Base-by-base conservation (phyloP, 495 filamentous ascomycete species). In the Glutinoglossum americanum region DNA sequence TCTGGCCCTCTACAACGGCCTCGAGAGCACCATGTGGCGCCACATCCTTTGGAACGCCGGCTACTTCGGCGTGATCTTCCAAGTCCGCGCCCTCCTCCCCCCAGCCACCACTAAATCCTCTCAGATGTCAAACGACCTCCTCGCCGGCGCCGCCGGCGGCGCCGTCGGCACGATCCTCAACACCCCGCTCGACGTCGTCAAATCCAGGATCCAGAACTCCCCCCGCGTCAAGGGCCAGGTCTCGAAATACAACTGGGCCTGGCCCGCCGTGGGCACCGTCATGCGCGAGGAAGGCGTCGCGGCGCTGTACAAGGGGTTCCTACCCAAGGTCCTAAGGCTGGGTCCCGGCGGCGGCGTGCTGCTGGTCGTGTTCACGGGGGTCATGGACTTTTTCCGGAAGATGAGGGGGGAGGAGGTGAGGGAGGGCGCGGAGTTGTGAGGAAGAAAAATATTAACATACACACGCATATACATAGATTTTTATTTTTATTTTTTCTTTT, bases 211-310 rank as follows among this genome's bases (percentile, higher is more conserved):
- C 65, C 92, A 98, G 70, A 97, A 97, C 73, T 85, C 76, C 55
- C 73, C 84, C 63, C 89, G 84, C 70, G 73, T 95, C 23, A 67
- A 84, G 48, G 93, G 92, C 19, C 72, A 77, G 54, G 70, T 78
- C 21, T 85, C 83, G 61, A 98, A 97, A 76, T 98, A 98, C 72
- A 95, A 95, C 75, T 98, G 92, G 92, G 93, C 92, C 17, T 93
- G 81, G 76, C 85, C 86, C 35, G 81, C 85, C 45, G 72, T 95
- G 19, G 83, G 75, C 19, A 86, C 84, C 19, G 86, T 98, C 49
- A 81, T 87, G 71, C 87, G 78, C 72, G 92, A 98, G 73, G 92
- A 98, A 66, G 92, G 92, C 11, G 92, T 95, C 65, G 72, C 68
- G 17, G 92, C 92, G 13, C 74, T 98, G 51, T 98, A 98, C 73